A percentile compares a stretch with the other conserved stretches of the same genome.
These are phyloP conservation scores for Apiospora marii DNA, from an alignment of 2,329 filamentous ascomycete species.

Conservation along the genomic window DNA sequence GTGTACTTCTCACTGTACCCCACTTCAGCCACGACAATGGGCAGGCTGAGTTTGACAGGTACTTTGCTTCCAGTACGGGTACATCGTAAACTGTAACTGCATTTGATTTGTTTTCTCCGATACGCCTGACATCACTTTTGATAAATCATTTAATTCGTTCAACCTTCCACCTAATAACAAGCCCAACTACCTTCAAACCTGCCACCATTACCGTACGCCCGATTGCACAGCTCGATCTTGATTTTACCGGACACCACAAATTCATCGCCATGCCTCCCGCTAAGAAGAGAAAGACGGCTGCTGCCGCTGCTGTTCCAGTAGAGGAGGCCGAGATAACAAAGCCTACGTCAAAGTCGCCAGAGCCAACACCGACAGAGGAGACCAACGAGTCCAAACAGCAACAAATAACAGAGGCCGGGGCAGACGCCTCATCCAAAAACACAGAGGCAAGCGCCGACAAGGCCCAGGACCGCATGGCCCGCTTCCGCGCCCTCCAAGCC, in stretches of 20 bases:
- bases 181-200: not conserved
- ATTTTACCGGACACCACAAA: not conserved
- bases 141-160: not conserved
- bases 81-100: slow-evolving; percentile 7
- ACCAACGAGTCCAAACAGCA: not conserved
- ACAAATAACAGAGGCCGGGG: slow-evolving; percentile 25
- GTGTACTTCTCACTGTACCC: not conserved
- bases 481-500: slow-evolving; percentile 87
- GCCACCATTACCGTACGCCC: not conserved
- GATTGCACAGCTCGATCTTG: not conserved
- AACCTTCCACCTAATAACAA: not conserved
- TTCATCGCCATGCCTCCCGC: slow-evolving; percentile 50
- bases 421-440: slow-evolving; percentile 32
- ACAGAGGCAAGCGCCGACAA: slow-evolving; percentile 42
- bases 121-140: not conserved
- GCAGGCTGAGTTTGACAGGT: slow-evolving; percentile 9
- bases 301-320: slow-evolving; percentile 31
- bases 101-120: slow-evolving; percentile 9
- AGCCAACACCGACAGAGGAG: slow-evolving; percentile 28
- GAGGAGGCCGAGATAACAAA: slow-evolving; percentile 30
- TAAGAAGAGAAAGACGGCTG: slow-evolving; percentile 53
- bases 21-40: slow-evolving; percentile 1
- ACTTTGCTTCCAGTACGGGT: not conserved
- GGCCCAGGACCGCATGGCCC: slow-evolving; percentile 74
- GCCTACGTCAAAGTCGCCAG: slow-evolving; percentile 32